Percentiles rank a stretch among this genome's conserved stretches.
Conservation (phyloP, 73 alveolate genomes). For the Paraurostyla sp. region DNA sequence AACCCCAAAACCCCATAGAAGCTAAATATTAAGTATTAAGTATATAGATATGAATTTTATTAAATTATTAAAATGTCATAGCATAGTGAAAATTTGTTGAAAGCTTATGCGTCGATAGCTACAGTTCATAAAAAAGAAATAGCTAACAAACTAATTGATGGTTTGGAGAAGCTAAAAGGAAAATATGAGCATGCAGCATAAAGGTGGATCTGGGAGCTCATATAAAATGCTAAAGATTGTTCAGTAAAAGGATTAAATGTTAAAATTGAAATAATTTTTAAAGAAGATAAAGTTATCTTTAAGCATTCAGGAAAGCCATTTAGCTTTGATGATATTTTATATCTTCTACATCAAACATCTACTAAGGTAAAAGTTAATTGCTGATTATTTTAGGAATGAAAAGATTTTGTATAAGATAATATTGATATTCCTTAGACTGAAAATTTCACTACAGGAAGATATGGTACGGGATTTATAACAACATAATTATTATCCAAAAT, state of each 20-base stretch:
- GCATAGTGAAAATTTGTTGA: too few relatives aligned
- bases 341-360: not conserved
- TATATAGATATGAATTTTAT: too few relatives aligned
- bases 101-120: too few relatives aligned
- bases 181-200: not conserved
- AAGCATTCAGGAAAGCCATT: not conserved
- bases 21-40: too few relatives aligned
- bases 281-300: not conserved
- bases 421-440: not conserved
- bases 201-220: not conserved
- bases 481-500: not conserved
- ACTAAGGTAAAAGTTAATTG: not conserved
- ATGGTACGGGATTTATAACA: too few relatives aligned
- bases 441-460: not conserved
- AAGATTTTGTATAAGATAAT: not conserved
- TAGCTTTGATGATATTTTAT: not conserved
- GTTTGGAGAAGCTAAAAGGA: not conserved
- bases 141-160: not conserved
- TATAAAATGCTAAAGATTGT: not conserved
- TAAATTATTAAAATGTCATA: too few relatives aligned
- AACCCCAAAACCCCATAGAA: too few relatives aligned
- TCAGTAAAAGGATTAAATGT: not conserved
- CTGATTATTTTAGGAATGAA: not conserved
- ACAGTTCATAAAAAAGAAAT: too few relatives aligned
- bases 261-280: not conserved